These are phyloP conservation scores for Panaeolus papilionaceus DNA, from an alignment of 768 basidiomycete genomes.

Conservation along the genomic window DNA sequence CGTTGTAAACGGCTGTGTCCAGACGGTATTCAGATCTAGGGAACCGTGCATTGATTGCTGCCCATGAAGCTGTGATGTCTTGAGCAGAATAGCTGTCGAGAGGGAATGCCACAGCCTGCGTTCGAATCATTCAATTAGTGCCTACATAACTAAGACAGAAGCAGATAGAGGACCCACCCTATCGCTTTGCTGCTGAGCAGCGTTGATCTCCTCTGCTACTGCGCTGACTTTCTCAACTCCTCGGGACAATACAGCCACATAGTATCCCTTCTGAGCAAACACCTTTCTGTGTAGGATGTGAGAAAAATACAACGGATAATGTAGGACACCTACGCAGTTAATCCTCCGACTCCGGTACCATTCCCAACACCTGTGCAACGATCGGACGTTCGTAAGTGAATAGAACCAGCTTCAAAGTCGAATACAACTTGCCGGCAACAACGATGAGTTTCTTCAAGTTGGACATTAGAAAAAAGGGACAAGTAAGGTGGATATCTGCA, in stretches of 20 bases:
- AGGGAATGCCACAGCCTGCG: constrained; percentile 63
- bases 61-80: constrained; percentile 58
- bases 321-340: constrained; percentile 52
- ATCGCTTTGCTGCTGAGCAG: constrained; percentile 49
- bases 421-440: constrained; percentile 54
- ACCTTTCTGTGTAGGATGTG: constrained; percentile 47
- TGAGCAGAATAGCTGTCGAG: constrained; percentile 54
- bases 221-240: constrained; percentile 56
- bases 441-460: constrained; percentile 47
- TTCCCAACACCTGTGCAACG: constrained; percentile 46
- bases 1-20: constrained; percentile 71
- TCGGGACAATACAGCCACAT: constrained; percentile 69
- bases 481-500: background rate
- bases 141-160: background rate
- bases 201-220: constrained; percentile 60
- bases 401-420: background rate
- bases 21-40: constrained; percentile 56
- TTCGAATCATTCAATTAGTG: background rate
- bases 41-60: constrained; percentile 50
- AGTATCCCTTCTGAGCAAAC: constrained; percentile 69
- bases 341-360: constrained; percentile 60
- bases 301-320: constrained; percentile 3
- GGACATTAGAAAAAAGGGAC: background rate
- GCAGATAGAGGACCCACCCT: constrained; percentile 44
- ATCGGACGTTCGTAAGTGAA: background rate